Evolutionary conservation across 306 rosid genomes (phyloP), one percentile per base, ranked within the genome.

Genomic region (Urtica urens): DNA sequence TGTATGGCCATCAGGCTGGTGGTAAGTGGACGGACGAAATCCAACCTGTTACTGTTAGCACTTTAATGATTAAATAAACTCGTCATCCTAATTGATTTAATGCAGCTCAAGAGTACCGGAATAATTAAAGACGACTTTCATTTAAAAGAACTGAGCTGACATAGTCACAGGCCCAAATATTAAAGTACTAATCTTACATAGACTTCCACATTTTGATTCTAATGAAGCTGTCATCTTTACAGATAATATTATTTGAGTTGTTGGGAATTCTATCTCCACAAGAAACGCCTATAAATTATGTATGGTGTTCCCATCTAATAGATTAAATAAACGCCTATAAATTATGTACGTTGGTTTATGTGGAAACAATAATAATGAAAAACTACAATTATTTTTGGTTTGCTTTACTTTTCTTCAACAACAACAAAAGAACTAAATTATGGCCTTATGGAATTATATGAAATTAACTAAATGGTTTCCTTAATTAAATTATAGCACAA

Each of bases 151-250:
- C n/a, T 54, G 63, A 47, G 55, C 60, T 62, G 71, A 60, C 51
- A 10, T 0, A 41, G 73, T 70, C 70, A 34, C 58, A 16, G 28
- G 38, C 18, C 33, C 55, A 10, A 47, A 62, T 59, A 42, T 58
- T 40, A 68, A 57, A 67, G n/a, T n/a, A 34, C 44, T 20, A 41
- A 41, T 47, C 33, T 46, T 55, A 33, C 38, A 37, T 15, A 50
- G 54, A 51, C 27, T 52, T 23, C 30, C 63, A 63, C 53, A 54
- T 40, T 42, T 31, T 49, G 7, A 33, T 55, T 64, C 62, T 35
- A 64, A 63, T 44, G 59, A 66, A 57, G 73, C 62, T 63, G 71
- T 66, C 78, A 64, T 31, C 71, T 69, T 43, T 37, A 53, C 34
- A 53, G 45, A 51, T 62, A 55, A 62, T 44, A 30, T 25, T 37